Conservation (phyloP, 169 alveolate species). For the Perkinsus chesapeaki region DNA sequence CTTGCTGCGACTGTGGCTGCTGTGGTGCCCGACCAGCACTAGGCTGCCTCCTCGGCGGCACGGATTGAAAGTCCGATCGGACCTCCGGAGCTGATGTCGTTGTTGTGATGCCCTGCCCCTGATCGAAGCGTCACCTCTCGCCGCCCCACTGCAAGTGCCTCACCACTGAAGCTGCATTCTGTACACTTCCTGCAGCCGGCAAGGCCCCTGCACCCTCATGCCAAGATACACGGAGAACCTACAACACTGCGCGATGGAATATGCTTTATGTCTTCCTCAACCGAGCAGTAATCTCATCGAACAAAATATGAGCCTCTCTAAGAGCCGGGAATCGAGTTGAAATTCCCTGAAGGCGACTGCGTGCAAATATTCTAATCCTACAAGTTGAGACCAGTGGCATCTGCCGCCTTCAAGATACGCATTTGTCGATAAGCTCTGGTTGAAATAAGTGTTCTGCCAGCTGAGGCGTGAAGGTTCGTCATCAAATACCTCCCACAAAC, state of each 20-base stretch:
- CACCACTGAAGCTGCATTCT: neutral
- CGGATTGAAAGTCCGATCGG: neutral
- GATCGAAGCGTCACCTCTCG: neutral
- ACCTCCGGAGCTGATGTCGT: neutral
- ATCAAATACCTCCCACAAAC: too few relatives aligned
- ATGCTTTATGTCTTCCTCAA: too few relatives aligned
- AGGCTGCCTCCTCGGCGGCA: neutral
- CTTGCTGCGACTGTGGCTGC: neutral
- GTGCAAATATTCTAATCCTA: too few relatives aligned
- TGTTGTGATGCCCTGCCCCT: neutral
- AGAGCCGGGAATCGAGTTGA: too few relatives aligned
- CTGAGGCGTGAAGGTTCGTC: too few relatives aligned
- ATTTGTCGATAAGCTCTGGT: too few relatives aligned
- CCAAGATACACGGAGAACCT: neutral
- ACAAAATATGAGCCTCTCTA: too few relatives aligned
- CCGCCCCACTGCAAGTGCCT: neutral
- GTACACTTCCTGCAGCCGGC: neutral
- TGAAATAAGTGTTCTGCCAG: too few relatives aligned
- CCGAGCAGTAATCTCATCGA: too few relatives aligned
- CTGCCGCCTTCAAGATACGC: too few relatives aligned
- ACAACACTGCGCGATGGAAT: neutral
- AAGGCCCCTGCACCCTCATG: neutral
- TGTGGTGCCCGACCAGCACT: neutral
- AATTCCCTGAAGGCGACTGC: too few relatives aligned
- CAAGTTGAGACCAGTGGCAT: too few relatives aligned